These are phyloP conservation scores for Aspergillus awamori DNA, from an alignment of 2,329 filamentous ascomycete genomes.

Conservation along the genomic window DNA sequence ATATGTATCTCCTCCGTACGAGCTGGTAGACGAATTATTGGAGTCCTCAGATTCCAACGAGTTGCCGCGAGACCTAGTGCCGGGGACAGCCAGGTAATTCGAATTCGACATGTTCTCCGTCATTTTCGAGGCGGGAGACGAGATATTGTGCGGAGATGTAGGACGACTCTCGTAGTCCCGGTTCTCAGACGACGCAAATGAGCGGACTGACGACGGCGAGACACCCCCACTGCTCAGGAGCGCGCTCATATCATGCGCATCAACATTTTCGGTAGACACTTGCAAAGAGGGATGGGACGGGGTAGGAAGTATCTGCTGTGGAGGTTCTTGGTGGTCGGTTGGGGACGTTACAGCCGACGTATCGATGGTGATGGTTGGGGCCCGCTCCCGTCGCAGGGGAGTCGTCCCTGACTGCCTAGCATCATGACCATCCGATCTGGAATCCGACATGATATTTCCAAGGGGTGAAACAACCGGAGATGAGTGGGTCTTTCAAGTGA, in stretches of 20 bases:
- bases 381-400: constrained; percentile 47
- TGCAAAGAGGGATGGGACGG: constrained; percentile 41
- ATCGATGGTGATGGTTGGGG: constrained; percentile 61
- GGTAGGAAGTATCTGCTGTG: constrained; percentile 39
- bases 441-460: constrained; percentile 36
- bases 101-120: constrained; percentile 53
- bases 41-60: constrained; percentile 66
- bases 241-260: constrained; percentile 33
- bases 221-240: constrained; percentile 35
- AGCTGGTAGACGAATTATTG: constrained; percentile 53
- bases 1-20: constrained; percentile 58
- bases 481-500: constrained; percentile 15
- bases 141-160: constrained; percentile 69
- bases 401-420: constrained; percentile 28
- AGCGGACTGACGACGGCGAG: constrained; percentile 56
- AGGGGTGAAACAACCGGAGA: constrained; percentile 12
- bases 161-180: constrained; percentile 60
- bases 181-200: constrained; percentile 61
- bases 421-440: constrained; percentile 31
- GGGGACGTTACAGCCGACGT: constrained; percentile 55
- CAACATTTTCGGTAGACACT: constrained; percentile 41
- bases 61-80: constrained; percentile 64
- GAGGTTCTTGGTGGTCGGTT: constrained; percentile 37
- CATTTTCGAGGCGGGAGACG: constrained; percentile 60
- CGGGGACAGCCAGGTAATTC: constrained; percentile 66